A percentile compares a stretch with the other conserved stretches of the same genome.
Evolutionary conservation across 176 grass and related monocot genomes (phyloP).

Genomic region (Cymbopogon citratus): DNA sequence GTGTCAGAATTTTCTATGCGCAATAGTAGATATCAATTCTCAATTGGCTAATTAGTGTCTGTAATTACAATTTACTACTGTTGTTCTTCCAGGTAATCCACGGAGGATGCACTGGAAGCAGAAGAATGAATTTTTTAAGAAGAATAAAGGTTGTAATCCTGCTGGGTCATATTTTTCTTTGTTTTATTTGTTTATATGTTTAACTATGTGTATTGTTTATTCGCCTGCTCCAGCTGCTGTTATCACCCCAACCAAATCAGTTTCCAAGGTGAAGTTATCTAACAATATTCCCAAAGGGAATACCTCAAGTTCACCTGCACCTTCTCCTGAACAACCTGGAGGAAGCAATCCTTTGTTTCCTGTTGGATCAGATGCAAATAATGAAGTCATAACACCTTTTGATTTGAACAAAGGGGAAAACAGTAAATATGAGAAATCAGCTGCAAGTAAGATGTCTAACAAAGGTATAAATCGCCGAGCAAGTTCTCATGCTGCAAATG

Average conservation of each 20-base stretch:
- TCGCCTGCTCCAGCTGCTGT: slow-evolving; percentile 55
- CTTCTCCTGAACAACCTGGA: slow-evolving; percentile 71
- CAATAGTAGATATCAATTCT: slow-evolving; percentile 10
- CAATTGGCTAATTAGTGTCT: slow-evolving; percentile 17
- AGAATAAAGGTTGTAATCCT: slow-evolving; percentile 72
- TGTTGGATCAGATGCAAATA: slow-evolving; percentile 53
- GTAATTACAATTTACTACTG: slow-evolving; percentile 18
- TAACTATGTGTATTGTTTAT: slow-evolving; percentile 27
- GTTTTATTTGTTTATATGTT: slow-evolving; percentile 18
- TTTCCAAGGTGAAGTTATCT: slow-evolving; percentile 62
- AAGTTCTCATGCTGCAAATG: slow-evolving; percentile 35
- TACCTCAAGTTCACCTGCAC: slow-evolving; percentile 48
- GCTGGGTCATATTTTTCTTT: not conserved
- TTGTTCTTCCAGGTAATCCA: slow-evolving; percentile 71
- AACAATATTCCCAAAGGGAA: slow-evolving; percentile 49
- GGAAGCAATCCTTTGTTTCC: slow-evolving; percentile 43
- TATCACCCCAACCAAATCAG: slow-evolving; percentile 66
- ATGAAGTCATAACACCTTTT: slow-evolving; percentile 59
- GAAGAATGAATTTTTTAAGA: slow-evolving; percentile 71
- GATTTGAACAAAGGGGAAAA: slow-evolving; percentile 60
- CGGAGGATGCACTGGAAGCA: slow-evolving; percentile 75
- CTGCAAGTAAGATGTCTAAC: slow-evolving; percentile 31
- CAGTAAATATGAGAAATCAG: slow-evolving; percentile 59
- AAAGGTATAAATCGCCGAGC: slow-evolving; percentile 36
- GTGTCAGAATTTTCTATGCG: not conserved